Evolutionary conservation across 345 rosid species (phyloP).

Genomic region (Eucalyptus marginata): DNA sequence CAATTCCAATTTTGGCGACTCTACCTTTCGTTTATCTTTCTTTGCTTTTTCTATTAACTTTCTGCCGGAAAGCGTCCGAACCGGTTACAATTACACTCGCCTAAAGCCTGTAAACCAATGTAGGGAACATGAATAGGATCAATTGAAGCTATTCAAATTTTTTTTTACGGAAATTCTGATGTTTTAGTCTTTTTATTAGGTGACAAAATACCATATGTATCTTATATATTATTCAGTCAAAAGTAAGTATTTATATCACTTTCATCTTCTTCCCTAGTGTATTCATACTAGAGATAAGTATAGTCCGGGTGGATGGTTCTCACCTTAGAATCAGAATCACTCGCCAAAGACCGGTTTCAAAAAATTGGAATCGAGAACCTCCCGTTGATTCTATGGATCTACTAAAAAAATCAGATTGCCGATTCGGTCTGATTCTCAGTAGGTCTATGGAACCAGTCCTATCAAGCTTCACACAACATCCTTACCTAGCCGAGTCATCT

Average conservation of each 20-base stretch:
- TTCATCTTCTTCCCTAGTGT: neutral
- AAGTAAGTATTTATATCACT: neutral
- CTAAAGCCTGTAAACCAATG: neutral
- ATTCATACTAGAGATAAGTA: neutral
- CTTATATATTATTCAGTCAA: neutral
- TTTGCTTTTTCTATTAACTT: neutral
- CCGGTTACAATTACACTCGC: neutral
- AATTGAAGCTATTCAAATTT: neutral
- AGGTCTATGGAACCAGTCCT: neutral
- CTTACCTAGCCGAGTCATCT: neutral
- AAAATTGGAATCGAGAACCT: rapidly evolving
- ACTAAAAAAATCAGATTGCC: too few species aligned
- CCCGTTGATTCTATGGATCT: rapidly evolving
- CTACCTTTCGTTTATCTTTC: neutral
- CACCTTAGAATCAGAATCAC: rapidly evolving
- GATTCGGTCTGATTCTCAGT: rapidly evolving
- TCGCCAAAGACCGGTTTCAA: rapidly evolving
- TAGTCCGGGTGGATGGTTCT: rapidly evolving
- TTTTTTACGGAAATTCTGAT: neutral
- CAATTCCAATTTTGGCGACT: neutral
- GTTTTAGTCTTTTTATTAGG: neutral
- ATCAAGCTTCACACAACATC: neutral
- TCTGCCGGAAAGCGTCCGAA: neutral
- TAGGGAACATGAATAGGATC: neutral
- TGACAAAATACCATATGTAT: neutral